Evolutionary conservation across 192 early-diverging fungal species (phyloP), one percentile per base, ranked within the genome.

Genomic region (Entomortierella lignicola): DNA sequence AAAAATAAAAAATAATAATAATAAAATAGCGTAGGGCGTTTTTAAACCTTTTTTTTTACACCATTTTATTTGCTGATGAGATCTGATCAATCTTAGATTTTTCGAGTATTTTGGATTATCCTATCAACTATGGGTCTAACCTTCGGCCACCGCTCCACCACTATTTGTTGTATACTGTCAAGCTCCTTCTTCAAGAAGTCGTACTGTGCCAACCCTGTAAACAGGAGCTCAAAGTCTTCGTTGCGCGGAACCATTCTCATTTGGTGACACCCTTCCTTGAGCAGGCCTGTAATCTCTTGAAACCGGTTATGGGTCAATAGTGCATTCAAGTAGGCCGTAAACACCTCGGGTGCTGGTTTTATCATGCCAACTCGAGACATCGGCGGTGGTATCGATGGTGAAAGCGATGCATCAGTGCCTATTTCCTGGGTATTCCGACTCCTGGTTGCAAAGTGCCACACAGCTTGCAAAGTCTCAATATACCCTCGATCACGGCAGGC

Each of bases 401-500:
- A 21, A 48, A 27, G 5, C n/a, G 59, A 15, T 10, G 8, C 41
- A 47, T 20, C 39, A 23, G 25, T 8, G 15, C 18, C 42, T 21
- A 26, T n/a, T 42, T 20, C 43, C 12, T 17, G 30, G n/a, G 10
- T 27, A 15, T 54, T 25, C 18, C 6, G 5, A 6, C 25, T 11
- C 11, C 31, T 66, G 25, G 58, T 68, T 10, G 74, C 74, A 7
- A 48, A 20, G n/a, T 48, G 62, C 75, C 75, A 79, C 10, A 70
- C 58, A 18, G 67, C 52, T 18, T 70, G 55, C 13, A 79, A 32
- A 1, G 48, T 66, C 29, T 79, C 75, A 12, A 79, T 65, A 17
- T 79, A 70, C 13, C 75, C 75, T n/a, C 75, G 75, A 11, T 79
- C 75, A 18, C 75, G 60, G 54, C 75, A 79, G 0, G 75, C 75